These are phyloP conservation scores for Pseudogymnoascus sp. DNA, from an alignment of 2,329 filamentous ascomycete species.

Conservation along the genomic window DNA sequence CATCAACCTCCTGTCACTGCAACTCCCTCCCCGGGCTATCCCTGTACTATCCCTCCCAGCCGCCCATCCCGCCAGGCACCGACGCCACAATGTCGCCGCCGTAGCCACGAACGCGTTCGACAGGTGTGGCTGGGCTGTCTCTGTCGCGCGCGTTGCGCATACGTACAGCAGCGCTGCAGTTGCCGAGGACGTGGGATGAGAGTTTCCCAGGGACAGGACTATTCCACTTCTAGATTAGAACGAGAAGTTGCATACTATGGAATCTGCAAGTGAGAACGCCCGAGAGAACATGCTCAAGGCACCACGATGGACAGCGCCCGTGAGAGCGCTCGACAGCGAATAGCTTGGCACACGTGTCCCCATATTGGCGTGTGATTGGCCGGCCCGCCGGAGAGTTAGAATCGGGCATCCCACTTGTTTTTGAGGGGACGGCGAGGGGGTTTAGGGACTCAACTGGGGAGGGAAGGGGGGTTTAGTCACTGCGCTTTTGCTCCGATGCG, in stretches of 20 bases:
- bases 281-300: too few species aligned
- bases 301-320: background rate
- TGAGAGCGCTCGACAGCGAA: background rate
- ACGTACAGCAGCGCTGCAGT: too few species aligned
- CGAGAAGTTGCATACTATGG: too few species aligned
- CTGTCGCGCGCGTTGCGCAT: background rate
- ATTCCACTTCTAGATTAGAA: background rate
- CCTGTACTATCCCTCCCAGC: background rate
- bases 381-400: background rate
- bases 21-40: too few species aligned
- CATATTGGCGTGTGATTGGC: background rate
- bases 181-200: background rate
- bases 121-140: background rate
- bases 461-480: background rate
- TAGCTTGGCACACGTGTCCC: background rate
- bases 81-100: background rate
- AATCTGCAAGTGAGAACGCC: too few species aligned
- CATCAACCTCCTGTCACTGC: too few species aligned
- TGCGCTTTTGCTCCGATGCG: background rate
- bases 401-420: background rate
- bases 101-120: background rate
- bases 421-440: background rate
- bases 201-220: background rate
- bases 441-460: background rate
- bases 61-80: background rate